Conservation (phyloP, 805 yeast genomes). For the Yamadazyma nakazawae region DNA sequence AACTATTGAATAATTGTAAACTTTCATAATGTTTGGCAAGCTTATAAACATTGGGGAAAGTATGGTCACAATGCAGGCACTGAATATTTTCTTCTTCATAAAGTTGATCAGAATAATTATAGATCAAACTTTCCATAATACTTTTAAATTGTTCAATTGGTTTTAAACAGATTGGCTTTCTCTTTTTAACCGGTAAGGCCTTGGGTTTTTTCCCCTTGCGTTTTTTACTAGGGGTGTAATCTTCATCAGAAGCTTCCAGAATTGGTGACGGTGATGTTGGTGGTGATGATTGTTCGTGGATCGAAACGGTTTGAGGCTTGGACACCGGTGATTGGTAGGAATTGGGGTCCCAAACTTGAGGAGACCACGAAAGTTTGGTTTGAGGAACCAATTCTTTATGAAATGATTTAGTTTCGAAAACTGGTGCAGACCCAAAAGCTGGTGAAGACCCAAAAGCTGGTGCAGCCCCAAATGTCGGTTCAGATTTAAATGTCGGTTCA, state of each 20-base stretch:
- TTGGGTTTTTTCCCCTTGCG: neutral
- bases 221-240: neutral
- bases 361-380: no score
- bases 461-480: no score
- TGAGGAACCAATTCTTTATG: no score
- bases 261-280: neutral
- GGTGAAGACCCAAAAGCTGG: no score
- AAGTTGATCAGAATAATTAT: neutral
- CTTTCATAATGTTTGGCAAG: slow-evolving; percentile 22
- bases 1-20: slow-evolving; percentile 13
- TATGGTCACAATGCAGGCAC: slow-evolving; percentile 10
- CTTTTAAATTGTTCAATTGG: neutral
- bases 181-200: neutral
- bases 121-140: neutral
- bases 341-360: no score
- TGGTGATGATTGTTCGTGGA: no score
- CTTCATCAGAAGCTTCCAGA: neutral
- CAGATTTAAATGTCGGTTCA: no score
- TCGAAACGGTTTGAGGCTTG: no score
- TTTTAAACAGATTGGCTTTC: neutral
- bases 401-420: no score
- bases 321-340: no score
- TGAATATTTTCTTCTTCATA: neutral
- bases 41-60: slow-evolving; percentile 7
- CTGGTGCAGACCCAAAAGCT: no score